Evolutionary conservation across 164 flowering plant genomes (phyloP), one percentile per base, ranked within the genome.

Genomic region (Malania oleifera): DNA sequence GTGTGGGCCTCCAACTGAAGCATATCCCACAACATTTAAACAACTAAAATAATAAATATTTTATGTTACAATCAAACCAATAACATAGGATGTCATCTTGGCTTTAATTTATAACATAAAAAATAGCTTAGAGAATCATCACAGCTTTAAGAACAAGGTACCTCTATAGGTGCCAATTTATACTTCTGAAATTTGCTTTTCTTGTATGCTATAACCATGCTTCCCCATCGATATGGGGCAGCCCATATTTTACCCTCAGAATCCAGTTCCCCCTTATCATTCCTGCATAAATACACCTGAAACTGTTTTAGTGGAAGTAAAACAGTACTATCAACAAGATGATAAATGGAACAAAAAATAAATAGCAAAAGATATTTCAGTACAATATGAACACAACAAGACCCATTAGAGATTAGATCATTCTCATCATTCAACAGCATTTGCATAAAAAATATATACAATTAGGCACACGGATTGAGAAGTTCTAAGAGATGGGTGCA

Each of bases 221-320:
- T 75, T 69, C 98, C 98, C 98, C 96, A 91, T 25, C 98, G 81
- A 70, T 89, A 91, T 48, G 98, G 98, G 55, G 80, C 95, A 20
- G 86, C 96, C 91, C 91, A 89, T 60, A 89, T 71, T 70, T 73
- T 67, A 53, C 98, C 98, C 52, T 68, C 64, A 58, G 80, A 63
- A 75, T 89, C 93, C 24, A 84, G 59, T 54, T 69, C 71, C 39
- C 98, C 98, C 13, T 70, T 66, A 59, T 23, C 26, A 58, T 86
- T 89, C 86, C 98, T 86, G 82, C 91, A 77, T 61, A 92, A 69
- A 78, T 80, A 83, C 54, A 75, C 71, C 98, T 92, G 91, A 78
- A 59, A 74, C 50, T 53, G 63, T 66, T 38, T 83, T 52, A 80
- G 71, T 48, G 40, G 6, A 56, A 51, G 23, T 35, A 52, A 59